A percentile compares a stretch with the other conserved stretches of the same genome.
Evolutionary conservation across 2,329 filamentous ascomycete species (phyloP).

Genomic region (Aspergillus sp.): DNA sequence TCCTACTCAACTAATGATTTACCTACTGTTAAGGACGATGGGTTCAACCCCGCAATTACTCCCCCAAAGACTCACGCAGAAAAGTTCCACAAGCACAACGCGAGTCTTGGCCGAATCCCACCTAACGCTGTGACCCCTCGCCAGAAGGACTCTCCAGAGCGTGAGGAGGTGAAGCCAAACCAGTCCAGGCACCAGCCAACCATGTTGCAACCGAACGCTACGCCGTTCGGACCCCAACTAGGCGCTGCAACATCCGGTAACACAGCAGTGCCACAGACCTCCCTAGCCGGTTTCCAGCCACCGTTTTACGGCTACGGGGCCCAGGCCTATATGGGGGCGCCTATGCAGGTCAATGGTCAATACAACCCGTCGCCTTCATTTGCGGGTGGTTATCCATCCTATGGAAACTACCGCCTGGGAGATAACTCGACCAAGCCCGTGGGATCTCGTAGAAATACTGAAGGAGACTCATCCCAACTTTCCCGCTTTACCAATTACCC

Average conservation of each 20-base stretch:
- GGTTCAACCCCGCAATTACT: conserved; percentile 46
- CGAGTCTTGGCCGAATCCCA: conserved; percentile 77
- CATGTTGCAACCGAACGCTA: conserved; percentile 74
- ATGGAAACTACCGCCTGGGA: conserved; percentile 58
- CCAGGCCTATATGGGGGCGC: conserved; percentile 56
- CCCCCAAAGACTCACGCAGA: conserved; percentile 60
- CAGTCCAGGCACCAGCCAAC: conserved; percentile 64
- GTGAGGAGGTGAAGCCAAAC: conserved; percentile 48
- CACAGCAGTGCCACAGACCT: conserved; percentile 30
- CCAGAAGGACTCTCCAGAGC: conserved; percentile 44
- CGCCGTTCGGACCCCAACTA: conserved; percentile 71
- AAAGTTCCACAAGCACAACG: conserved; percentile 70
- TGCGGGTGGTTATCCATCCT: conserved; percentile 47
- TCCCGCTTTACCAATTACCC: conserved; percentile 81
- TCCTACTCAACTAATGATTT: conserved; percentile 91
- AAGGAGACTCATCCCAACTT: conserved; percentile 56
- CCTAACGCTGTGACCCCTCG: conserved; percentile 64
- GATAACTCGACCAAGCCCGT: conserved; percentile 77
- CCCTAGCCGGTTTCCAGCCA: conserved; percentile 34
- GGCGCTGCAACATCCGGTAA: conserved; percentile 36
- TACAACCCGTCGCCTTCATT: conserved; percentile 61
- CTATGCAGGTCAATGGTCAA: conserved; percentile 37
- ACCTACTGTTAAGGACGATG: conserved; percentile 74
- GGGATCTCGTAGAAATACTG: conserved; percentile 56
- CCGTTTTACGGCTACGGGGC: conserved; percentile 52